Evolutionary conservation across 2,329 filamentous ascomycete genomes (phyloP), one percentile per base, ranked within the genome.

Genomic region (Colletotrichum limetticola): DNA sequence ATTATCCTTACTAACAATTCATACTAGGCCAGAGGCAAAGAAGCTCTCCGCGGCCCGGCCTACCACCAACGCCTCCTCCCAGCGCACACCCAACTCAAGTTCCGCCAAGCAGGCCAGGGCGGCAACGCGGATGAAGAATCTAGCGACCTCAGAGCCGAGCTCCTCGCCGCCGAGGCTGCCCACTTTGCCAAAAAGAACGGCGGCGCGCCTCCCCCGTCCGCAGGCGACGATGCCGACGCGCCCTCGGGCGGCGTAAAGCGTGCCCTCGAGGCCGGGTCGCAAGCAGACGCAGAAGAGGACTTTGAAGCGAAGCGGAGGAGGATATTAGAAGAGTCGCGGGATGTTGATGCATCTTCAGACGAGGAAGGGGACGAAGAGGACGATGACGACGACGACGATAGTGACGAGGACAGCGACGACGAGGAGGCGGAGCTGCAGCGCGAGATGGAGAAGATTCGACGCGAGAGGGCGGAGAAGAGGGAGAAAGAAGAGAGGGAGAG

Each of bases 41-140:
- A 99, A 84, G 95, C 95, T 79, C 93, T 95, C 73, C 93, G 95
- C 79, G 97, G 97, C 60, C 94, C 95, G 62, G 96, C 95, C 78
- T 98, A 98, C 86, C 97, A 99, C 82, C 96, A 98, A 84, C 93
- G 97, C 78, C 93, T 98, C 19, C 92, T 98, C 16, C 96, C 97
- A 42, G 97, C 97, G 37, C 93, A 99, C 83, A 98, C 94, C 14
- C 92, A 94, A 76, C 92, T 99, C 80, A 99, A 99, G 85, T 93
- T 92, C 81, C 91, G 95, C 86, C 92, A 89, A 59, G 86, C 93
- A n/a, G 95, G 95, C 57, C 97, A 99, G 85, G 97, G 97, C 78
- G 94, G 94, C 76, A 92, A 91, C 76, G 92, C 92, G 46, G 95
- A 97, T 76, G 83, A 88, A 76, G 85, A 88, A 71, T 73, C 80